These are phyloP conservation scores for Tulasnella sp. DNA, from an alignment of 768 basidiomycete genomes.

Conservation along the genomic window DNA sequence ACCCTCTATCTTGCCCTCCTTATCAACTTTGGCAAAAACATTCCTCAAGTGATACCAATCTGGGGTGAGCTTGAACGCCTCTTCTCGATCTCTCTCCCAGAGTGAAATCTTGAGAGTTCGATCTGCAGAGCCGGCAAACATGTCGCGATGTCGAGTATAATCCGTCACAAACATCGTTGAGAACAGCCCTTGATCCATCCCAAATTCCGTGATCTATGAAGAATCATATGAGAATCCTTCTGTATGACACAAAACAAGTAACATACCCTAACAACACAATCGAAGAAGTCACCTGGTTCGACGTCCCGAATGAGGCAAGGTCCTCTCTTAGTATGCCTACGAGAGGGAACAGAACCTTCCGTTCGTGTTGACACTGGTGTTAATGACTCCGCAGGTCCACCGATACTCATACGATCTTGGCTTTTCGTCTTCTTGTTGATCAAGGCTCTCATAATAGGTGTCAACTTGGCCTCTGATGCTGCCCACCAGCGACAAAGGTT, in stretches of 20 bases:
- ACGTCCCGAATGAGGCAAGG: not conserved
- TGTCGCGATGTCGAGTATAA: not conserved
- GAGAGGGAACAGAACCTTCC: too few relatives aligned
- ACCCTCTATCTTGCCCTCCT: not conserved
- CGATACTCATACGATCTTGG: too few relatives aligned
- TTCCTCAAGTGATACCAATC: not conserved
- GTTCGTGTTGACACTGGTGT: too few relatives aligned
- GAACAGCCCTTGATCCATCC: not conserved
- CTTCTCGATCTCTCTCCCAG: not conserved
- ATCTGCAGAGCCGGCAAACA: not conserved
- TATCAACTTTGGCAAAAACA: not conserved
- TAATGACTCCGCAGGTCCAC: too few relatives aligned
- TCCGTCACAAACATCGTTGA: not conserved
- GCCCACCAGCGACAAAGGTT: too few relatives aligned
- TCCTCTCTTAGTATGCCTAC: not conserved
- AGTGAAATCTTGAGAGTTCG: not conserved
- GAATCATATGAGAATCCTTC: not conserved
- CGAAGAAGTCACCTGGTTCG: not conserved
- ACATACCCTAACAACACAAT: not conserved
- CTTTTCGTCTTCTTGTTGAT: too few relatives aligned
- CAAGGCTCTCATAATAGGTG: too few relatives aligned
- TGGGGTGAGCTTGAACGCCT: not conserved
- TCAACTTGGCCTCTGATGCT: too few relatives aligned
- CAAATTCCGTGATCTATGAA: not conserved
- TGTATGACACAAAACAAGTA: too few relatives aligned